These are phyloP conservation scores for Mimosa pudica DNA, from an alignment of 306 rosid species.

Conservation along the genomic window DNA sequence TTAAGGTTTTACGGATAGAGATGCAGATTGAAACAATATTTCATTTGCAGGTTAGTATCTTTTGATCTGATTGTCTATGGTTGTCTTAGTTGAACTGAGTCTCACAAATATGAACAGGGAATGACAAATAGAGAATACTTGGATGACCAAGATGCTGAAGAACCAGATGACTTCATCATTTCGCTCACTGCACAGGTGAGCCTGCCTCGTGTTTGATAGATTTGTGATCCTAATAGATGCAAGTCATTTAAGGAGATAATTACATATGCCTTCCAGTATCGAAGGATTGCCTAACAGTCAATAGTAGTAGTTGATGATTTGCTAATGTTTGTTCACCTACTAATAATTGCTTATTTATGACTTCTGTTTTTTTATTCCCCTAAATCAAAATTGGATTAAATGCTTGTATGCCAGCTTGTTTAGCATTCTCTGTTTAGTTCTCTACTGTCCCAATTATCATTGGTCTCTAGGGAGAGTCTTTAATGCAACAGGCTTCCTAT, in stretches of 20 bases:
- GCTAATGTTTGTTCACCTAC: not conserved
- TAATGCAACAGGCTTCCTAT: not conserved
- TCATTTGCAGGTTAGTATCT: conserved; percentile 86
- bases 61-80: conserved; percentile 27
- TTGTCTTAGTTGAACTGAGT: conserved; percentile 29
- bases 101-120: conserved; percentile 64
- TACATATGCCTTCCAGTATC: not conserved
- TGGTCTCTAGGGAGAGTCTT: not conserved
- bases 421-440: not conserved
- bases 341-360: not conserved
- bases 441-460: not conserved
- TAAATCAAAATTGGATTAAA: not conserved
- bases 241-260: not conserved
- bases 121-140: conserved; percentile 86
- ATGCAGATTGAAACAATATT: conserved; percentile 95
- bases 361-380: not conserved
- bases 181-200: conserved; percentile 90
- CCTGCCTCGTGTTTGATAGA: conserved; percentile 16
- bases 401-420: not conserved
- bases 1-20: conserved; percentile 91
- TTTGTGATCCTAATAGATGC: not conserved
- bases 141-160: conserved; percentile 99
- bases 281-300: not conserved
- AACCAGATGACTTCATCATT: conserved; percentile 95
- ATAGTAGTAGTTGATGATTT: not conserved